These are phyloP conservation scores for Boletales sp. DNA, from an alignment of 768 basidiomycete genomes.

Conservation along the genomic window DNA sequence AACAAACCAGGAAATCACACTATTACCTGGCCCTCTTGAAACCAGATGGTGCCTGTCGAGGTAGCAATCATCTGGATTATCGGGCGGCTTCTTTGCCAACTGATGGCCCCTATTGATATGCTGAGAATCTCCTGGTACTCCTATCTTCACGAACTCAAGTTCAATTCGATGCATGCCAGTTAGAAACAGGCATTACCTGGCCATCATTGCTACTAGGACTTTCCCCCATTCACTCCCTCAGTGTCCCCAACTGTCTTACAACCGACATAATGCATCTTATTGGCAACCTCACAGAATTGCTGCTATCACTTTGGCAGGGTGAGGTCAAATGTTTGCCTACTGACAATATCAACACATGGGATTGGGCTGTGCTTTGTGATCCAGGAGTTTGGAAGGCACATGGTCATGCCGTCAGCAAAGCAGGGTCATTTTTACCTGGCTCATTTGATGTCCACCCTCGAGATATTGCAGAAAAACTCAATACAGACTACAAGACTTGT, in stretches of 20 bases:
- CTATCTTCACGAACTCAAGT: no score
- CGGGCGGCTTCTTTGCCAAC: no score
- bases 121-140: no score
- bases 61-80: no score
- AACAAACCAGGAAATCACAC: slow-evolving; percentile 17
- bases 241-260: slow-evolving; percentile 1
- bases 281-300: background rate
- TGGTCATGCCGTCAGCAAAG: background rate
- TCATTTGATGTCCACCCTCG: background rate
- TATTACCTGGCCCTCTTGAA: slow-evolving; percentile 33
- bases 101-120: no score
- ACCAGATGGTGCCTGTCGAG: no score
- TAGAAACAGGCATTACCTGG: no score
- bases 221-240: background rate
- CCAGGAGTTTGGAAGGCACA: background rate
- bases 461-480: no score
- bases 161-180: no score
- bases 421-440: background rate
- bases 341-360: background rate
- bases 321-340: background rate
- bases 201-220: no score
- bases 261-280: slow-evolving; percentile 6
- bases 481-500: no score
- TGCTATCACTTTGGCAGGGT: background rate
- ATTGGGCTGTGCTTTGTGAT: background rate